phyloP scores from a whole-genome alignment of 331 rosid species.

The Spiraea crenata region DNA sequence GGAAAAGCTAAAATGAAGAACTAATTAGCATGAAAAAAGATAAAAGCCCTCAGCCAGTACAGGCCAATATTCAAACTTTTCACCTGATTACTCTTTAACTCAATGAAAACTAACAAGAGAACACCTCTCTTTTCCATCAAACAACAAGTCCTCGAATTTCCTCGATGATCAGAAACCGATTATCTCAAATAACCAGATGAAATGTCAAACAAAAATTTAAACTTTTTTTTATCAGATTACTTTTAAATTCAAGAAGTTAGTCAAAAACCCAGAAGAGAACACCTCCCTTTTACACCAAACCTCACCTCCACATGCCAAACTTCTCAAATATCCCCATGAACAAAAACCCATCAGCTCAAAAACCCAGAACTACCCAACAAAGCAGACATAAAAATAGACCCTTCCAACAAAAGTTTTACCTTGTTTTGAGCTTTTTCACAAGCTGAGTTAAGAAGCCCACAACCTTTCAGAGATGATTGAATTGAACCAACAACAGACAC shows the following conservation, averaged over 20 bases:
- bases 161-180: too few species aligned
- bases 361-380: neutral
- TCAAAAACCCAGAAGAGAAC: constrained; percentile 6
- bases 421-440: constrained; percentile 16
- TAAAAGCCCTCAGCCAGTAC: neutral
- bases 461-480: neutral
- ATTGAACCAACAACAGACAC: constrained; percentile 8
- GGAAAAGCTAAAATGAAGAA: neutral
- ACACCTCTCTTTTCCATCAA: too few species aligned
- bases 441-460: constrained; percentile 11
- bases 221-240: neutral
- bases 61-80: neutral
- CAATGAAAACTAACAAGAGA: too few species aligned
- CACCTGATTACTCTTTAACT: neutral
- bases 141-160: too few species aligned
- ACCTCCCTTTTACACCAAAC: neutral
- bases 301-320: constrained; percentile 3
- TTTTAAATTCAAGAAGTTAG: neutral
- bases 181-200: too few species aligned
- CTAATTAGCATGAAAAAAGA: neutral
- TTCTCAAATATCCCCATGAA: constrained; percentile 6
- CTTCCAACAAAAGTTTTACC: constrained; percentile 16
- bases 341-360: neutral
- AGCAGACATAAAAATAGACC: neutral
- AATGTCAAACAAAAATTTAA: neutral